Evolutionary conservation across 2,329 filamentous ascomycete species (phyloP), one percentile per base, ranked within the genome.

Genomic region (Claviceps purpurea): DNA sequence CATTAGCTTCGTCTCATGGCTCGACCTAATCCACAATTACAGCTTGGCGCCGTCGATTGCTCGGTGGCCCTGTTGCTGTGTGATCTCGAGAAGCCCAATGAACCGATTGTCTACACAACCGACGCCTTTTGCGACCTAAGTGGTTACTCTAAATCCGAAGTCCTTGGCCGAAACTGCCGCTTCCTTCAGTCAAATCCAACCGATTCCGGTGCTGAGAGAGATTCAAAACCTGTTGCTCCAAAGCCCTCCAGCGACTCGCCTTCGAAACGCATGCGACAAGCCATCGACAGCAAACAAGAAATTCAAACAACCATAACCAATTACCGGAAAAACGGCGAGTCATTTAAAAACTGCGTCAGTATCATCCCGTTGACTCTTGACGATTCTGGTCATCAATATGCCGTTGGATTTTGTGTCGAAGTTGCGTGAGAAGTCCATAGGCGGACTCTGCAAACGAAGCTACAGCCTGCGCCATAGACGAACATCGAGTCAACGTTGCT

Each of bases 1-100:
- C 39, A 4, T 5, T 53, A 77, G 74, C 62, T 74, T 65, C 78
- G 82, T 48, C 81, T 94, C 24, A 80, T 82, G 39, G 78, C 77
- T 18, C 76, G 88, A 53, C 80, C 82, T 16, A 82, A 88, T 55
- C 87, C 88, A 1, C 76, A 84, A 58, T 82, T 95, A 59, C 78
- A 89, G 48, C 82, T 95, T 43, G 89, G 89, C 6, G 78, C 87
- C 0, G 82, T 95, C 38, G 89, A 95, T 65, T 74, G 87, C 58
- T 93, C 88, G 1, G 93, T 88, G 62, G 85, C 89, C 2, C 82
- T 95, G 56, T 78, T 91, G 18, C 77, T 95, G 42, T 93, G 87
- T 67, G 87, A 94, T 65, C 81, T 89, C 37, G 75, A 78, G 43
- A 76, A 79, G 58, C 78, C 85, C 30, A 88, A 94, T 64, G 73